Conservation (phyloP, 2,329 filamentous ascomycete species). For the Ophiostoma perfectum region DNA sequence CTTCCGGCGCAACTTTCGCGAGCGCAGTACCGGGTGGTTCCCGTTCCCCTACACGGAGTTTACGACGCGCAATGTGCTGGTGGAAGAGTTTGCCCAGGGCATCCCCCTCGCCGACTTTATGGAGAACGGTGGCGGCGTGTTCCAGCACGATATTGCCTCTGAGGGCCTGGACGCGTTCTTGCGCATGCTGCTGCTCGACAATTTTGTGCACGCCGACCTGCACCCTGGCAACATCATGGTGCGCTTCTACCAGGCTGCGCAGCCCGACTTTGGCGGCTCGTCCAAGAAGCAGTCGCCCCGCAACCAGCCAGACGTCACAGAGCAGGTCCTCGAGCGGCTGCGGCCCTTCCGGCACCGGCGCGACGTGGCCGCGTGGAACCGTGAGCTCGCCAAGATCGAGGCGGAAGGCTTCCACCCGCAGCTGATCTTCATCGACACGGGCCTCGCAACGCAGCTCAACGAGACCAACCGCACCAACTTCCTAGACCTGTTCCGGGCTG, state of each 20-base stretch:
- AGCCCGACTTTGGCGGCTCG: conserved; percentile 52
- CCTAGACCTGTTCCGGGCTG: conserved; percentile 87
- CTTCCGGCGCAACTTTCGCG: conserved; percentile 86
- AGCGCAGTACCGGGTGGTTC: conserved; percentile 90
- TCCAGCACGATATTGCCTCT: conserved; percentile 88
- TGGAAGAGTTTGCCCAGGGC: conserved; percentile 93
- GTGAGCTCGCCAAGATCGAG: conserved; percentile 71
- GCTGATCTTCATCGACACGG: conserved; percentile 95
- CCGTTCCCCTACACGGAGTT: conserved; percentile 91
- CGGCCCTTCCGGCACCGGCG: conserved; percentile 61
- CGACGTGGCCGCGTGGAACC: conserved; percentile 64
- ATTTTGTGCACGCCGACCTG: conserved; percentile 93
- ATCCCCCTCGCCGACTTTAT: conserved; percentile 88
- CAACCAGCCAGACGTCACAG: conserved; percentile 65
- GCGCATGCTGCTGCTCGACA: conserved; percentile 93
- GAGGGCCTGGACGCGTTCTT: conserved; percentile 94
- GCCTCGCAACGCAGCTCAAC: conserved; percentile 90
- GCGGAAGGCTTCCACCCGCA: conserved; percentile 86
- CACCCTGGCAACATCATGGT: conserved; percentile 99
- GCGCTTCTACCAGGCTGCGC: conserved; percentile 82
- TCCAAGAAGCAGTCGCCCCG: conserved; percentile 27
- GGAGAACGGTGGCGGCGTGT: conserved; percentile 84
- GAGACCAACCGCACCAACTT: conserved; percentile 82
- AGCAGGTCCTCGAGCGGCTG: conserved; percentile 75
- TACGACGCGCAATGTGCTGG: conserved; percentile 82